phyloP scores from a whole-genome alignment of 768 basidiomycete species.

The Xerocomus brunneocitrinus region DNA sequence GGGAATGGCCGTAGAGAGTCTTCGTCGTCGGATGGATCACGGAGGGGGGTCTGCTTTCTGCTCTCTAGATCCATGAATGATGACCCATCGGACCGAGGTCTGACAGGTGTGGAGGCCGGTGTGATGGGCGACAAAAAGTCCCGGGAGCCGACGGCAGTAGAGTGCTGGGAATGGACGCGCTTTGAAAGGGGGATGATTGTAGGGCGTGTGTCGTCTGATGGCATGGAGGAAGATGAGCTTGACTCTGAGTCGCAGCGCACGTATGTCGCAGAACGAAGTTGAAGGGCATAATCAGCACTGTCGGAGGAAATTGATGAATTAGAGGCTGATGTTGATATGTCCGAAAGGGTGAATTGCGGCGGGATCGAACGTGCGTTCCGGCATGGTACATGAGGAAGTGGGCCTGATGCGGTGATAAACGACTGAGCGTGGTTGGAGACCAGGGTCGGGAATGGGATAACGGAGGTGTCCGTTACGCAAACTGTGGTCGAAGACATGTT shows the following conservation, averaged over 20 bases:
- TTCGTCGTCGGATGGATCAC: conserved; percentile 32
- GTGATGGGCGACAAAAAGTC: conserved; percentile 38
- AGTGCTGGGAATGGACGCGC: conserved; percentile 30
- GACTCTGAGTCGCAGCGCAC: conserved; percentile 25
- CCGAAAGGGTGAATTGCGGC: conserved; percentile 8
- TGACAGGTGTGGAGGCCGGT: conserved; percentile 37
- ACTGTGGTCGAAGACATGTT: conserved; percentile 22
- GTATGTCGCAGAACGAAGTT: conserved; percentile 1
- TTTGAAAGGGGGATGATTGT: conserved; percentile 37
- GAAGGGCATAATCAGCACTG: conserved; percentile 1
- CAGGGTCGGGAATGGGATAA: conserved; percentile 25
- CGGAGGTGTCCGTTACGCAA: conserved; percentile 24
- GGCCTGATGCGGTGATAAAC: conserved; percentile 52
- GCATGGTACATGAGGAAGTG: conserved; percentile 63
- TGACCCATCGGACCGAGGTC: conserved; percentile 6
- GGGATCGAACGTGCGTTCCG: conserved; percentile 29
- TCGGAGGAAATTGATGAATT: conserved; percentile 4
- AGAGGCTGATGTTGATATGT: conserved; percentile 11
- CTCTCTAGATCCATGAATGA: conserved; percentile 14
- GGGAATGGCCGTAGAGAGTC: conserved; percentile 16
- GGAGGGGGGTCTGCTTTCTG: conserved; percentile 11
- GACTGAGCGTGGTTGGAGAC: conserved; percentile 27
- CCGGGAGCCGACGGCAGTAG: conserved; percentile 14
- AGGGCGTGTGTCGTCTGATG: conserved; percentile 35
- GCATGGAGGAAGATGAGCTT: conserved; percentile 36